Evolutionary conservation across 805 yeast species (phyloP), one percentile per base, ranked within the genome.

Genomic region (Saccharomycopsis sp.): DNA sequence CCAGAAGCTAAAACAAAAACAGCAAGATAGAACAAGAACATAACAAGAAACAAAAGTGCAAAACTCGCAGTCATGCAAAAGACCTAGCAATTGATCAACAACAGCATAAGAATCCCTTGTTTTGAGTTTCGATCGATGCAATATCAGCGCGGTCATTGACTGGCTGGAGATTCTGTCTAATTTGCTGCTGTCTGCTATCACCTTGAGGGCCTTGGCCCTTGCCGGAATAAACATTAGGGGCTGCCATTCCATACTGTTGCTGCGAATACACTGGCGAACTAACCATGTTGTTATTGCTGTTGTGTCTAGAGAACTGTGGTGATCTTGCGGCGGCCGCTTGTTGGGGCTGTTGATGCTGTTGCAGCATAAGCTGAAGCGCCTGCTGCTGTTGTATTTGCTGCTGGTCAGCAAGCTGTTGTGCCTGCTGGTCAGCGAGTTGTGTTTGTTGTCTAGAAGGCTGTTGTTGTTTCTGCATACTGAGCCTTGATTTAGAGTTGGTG

Each of bases 101-200:
- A 18, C 48, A 44, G 48, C 18, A 44, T 44, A 60, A 58, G 37
- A 57, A 55, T 18, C 44, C 55, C 52, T 60, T 60, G 8, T 57
- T 46, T n/a, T 44, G 56, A 9, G 61, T 52, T n/a, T 46, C 48
- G n/a, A 53, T 51, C 2, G 61, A 57, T 40, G 55, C 55, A 15
- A 57, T 46, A 34, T 60, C 62, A 5, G 46, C 54, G 18, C 55
- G 47, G 46, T 60, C 60, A 29, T 60, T 55, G n/a, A 54, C 55
- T 15, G 62, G 60, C 18, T 56, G 62, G 24, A 57, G 57, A 29
- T 57, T 59, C 23, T 55, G 58, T 51, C 60, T 57, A 20, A 59
- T 59, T 64, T 67, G 62, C 61, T 68, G 61, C 63, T 66, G 56
- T 62, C 65, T 34, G 44, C 53, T 52, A 24, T 46, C 56, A 47